A percentile compares a stretch with the other conserved stretches of the same genome.
Conservation (phyloP, 352 stramenopile genomes). For the Pythium chondricola region DNA sequence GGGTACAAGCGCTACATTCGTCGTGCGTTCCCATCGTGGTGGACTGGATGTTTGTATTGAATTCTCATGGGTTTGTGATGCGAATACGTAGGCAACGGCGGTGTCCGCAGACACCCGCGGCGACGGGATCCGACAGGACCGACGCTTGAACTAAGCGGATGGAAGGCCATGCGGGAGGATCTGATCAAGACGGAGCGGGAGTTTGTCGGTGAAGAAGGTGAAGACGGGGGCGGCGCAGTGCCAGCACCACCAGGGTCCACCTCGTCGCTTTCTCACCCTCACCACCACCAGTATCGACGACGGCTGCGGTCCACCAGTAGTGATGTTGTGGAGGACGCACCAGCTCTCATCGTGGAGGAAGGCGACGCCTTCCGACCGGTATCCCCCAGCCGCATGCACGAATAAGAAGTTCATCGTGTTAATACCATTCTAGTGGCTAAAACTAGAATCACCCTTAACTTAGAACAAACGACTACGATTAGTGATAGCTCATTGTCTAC, state of each 20-base stretch:
- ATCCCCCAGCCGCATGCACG: conserved; percentile 34
- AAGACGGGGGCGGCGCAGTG: background rate
- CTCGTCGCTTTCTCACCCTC: no score
- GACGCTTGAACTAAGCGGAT: conserved; percentile 37
- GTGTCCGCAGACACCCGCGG: background rate
- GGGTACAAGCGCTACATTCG: conserved; percentile 6
- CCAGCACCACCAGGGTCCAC: no score
- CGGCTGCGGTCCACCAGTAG: no score
- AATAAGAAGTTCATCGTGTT: no score
- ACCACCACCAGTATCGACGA: background rate
- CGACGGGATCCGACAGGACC: conserved; percentile 21
- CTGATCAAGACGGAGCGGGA: conserved; percentile 45
- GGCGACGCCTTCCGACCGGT: conserved; percentile 36
- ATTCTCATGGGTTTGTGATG: no score
- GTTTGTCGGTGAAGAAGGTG: conserved; percentile 17
- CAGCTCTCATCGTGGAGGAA: conserved; percentile 26
- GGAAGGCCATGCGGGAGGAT: conserved; percentile 48
- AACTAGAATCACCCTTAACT: no score
- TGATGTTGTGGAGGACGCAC: no score
- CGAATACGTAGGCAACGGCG: no score
- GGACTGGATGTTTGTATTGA: background rate
- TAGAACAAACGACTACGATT: no score
- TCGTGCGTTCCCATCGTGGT: conserved; percentile 4
- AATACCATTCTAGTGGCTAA: no score
- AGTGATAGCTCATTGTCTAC: no score